A percentile compares a stretch with the other conserved stretches of the same genome.
Evolutionary conservation across 768 basidiomycete genomes (phyloP).

Genomic region (Termitomyces bulborhizus): DNA sequence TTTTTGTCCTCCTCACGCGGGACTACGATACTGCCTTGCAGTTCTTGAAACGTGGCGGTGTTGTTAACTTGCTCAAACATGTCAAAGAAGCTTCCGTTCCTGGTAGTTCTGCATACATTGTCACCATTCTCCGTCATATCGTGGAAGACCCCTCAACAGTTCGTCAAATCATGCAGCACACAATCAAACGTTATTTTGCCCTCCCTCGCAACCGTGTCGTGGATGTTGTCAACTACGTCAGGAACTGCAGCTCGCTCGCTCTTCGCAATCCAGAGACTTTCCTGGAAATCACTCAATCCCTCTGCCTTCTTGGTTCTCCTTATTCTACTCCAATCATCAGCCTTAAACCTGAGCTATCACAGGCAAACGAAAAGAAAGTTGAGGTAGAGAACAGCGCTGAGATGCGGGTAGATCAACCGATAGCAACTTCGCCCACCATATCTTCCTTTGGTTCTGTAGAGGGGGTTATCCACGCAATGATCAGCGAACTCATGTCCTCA

Average conservation of each 20-base stretch:
- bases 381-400: slow-evolving; percentile 27
- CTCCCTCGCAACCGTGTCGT: slow-evolving; percentile 61
- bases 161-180: slow-evolving; percentile 70
- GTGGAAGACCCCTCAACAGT: slow-evolving; percentile 72
- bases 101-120: slow-evolving; percentile 77
- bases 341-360: slow-evolving; percentile 35
- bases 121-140: slow-evolving; percentile 86
- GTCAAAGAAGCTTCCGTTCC: slow-evolving; percentile 54
- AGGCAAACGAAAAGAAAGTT: slow-evolving; percentile 17
- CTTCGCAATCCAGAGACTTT: slow-evolving; percentile 77
- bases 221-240: slow-evolving; percentile 70
- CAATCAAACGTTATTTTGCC: slow-evolving; percentile 75
- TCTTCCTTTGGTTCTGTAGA: slow-evolving; percentile 44
- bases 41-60: slow-evolving; percentile 64
- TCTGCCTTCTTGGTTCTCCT: slow-evolving; percentile 70
- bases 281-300: slow-evolving; percentile 60
- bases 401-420: slow-evolving; percentile 54
- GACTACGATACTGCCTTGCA: slow-evolving; percentile 57
- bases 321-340: slow-evolving; percentile 53
- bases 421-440: slow-evolving; percentile 10
- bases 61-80: slow-evolving; percentile 58
- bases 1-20: slow-evolving; percentile 81
- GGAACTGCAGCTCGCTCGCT: slow-evolving; percentile 71
- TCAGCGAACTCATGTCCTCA: slow-evolving; percentile 62
- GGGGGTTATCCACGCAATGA: slow-evolving; percentile 59